Evolutionary conservation across 345 rosid genomes (phyloP), one percentile per base, ranked within the genome.

Genomic region (Linum lewisii): DNA sequence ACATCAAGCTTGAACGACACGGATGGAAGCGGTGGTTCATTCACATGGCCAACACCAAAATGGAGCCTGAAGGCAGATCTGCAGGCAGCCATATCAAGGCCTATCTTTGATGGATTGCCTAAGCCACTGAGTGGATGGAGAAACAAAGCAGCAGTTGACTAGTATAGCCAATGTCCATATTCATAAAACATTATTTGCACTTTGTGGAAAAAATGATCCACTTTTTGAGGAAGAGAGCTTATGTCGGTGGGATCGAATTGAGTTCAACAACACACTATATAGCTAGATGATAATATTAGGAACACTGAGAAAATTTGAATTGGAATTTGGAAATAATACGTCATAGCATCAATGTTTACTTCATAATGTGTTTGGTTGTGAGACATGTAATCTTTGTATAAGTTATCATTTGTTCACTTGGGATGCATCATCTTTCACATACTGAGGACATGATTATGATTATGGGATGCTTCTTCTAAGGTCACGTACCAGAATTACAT

Each of bases 111-210:
- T 57, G 75, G 75, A 13, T 45, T 71, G 60, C 67, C 75, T 21
- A 71, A 62, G 59, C 71, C 75, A 4, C 15, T 29, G 18, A 57
- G 66, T 2, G 52, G 60, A 2, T 54, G 74, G 49, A 61, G 62
- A 71, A 61, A 71, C 53, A 71, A 71, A 65, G 54, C 70, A 20
- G 74, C 74, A 18, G 63, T 71, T 42, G 74, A 71, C 62, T 71
- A 55, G 29, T 13, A 13, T 24, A n/a, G 20, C 1, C 25, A 18
- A 42, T 42, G 34, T 29, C 4, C 18, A 42, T 42, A 42, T 42
- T 11, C 47, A 1, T 4, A 16, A 11, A 11, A 42, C 47, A 16
- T 42, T 42, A 11, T 42, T 4, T 42, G 47, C 18, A 34, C 38
- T 5, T 11, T 42, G 47, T 42, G 47, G 47, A 42, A 42, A 42